Base-by-base conservation (phyloP, 352 stramenopile genomes). In the Phytophthora agathidicida region DNA sequence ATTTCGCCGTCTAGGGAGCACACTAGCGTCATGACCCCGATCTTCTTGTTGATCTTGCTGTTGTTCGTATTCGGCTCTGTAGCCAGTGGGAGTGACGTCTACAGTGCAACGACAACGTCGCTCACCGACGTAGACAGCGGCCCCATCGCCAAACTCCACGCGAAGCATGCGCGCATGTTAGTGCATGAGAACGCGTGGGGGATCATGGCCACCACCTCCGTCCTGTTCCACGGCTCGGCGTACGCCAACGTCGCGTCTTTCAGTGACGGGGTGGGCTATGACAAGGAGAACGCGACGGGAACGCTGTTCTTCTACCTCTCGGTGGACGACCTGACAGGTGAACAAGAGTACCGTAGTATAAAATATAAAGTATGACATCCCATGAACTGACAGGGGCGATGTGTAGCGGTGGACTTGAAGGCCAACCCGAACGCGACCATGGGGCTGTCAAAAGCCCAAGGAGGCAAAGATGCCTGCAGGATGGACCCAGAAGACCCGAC, bases 241-340 rank as follows among this genome's bases (percentile, higher is more conserved):
- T 86, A 71, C 47, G 77, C 50, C 50, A 82, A 84, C 53, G 55
- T 88, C 33, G 70, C 84, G 7, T 91, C 80, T 4, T 91, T 83
- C 60, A 88, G 78, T 43, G 80, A 91, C 47, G 77, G 80, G 14
- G 53, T 89, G 1, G 80, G 78, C 24, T 64, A 64, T n/a, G 53
- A 56, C 16, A 54, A 76, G n/a, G 53, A 75, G 17, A 71, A 73
- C 5, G 57, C 81, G 1, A 91, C 78, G 10, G 81, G 81, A 9
- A 70, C 83, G 28, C 36, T 91, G 31, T 91, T 78, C 65, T 89
- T 91, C 60, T 91, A 91, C 57, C 44, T 88, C 31, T 85, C 78
- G 7, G 26, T 44, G 10, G 33, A 80, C 54, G 81, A 88, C 45
- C 24, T 62, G 2, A 70, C 60, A 37, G 33, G 60, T 70, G n/a